Base-by-base conservation (phyloP, 2,329 filamentous ascomycete species). In the Metarhizium rileyi region DNA sequence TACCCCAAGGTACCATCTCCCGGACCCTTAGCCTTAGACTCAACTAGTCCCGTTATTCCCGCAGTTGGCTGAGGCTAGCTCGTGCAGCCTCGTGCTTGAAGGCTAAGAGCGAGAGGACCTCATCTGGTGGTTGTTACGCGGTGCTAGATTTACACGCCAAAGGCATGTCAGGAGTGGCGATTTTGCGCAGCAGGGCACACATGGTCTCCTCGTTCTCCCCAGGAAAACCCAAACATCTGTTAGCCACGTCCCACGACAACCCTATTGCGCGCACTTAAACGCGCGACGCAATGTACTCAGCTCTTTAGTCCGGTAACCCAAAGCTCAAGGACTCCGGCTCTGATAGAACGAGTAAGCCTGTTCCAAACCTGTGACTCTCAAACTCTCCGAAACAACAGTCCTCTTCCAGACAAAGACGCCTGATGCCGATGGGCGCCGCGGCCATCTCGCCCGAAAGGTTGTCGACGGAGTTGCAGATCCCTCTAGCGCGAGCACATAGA, bases 241-340 rank as follows among this genome's bases (percentile, higher is more conserved):
- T 33, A 10, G 30, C 30, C 30, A 16, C 12, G 30, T 33, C 30
- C 10, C 30, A 33, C 30, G 10, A 33, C 10, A n/a, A 4, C 30
- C 12, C n/a, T 40, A 30, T 12, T 30, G 7, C 12, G 28, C 33
- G 33, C n/a, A 36, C 8, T n/a, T 12, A 12, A 44, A n/a, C n/a
- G n/a, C n/a, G n/a, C n/a, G n/a, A n/a, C n/a, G n/a, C n/a, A 50
- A 76, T 82, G 77, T 82, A 72, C 76, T 80, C 77, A 67, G 73
- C 73, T 73, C 71, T 76, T 78, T 81, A 82, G 78, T 81, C 78
- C 77, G 59, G 68, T 68, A 67, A 71, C 73, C 76, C 74, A 80
- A 75, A 63, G 64, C 72, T 78, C 69, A 73, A 68, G 71, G 72
- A 73, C 70, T 69, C 66, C 73, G 73, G 76, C 67, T 82, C 78